Conservation (phyloP, 2,329 filamentous ascomycete species). For the Fusarium pseudocircinatum region DNA sequence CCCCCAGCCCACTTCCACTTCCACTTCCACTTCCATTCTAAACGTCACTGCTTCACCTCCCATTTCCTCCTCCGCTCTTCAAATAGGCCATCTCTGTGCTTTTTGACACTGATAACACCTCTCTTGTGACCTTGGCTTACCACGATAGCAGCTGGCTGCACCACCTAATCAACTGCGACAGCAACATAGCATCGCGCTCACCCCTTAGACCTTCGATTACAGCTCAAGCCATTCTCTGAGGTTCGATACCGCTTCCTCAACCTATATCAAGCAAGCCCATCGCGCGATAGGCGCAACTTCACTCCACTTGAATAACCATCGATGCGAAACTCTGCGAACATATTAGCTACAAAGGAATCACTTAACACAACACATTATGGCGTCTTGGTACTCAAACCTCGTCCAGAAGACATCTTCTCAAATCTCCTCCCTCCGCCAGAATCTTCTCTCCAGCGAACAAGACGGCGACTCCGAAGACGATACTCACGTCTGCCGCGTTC, state of each 20-base stretch:
- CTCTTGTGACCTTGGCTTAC: neutral
- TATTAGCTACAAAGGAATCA: neutral
- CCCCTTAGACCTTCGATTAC: neutral
- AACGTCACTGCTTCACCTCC: slow-evolving; percentile 41
- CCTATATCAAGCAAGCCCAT: neutral
- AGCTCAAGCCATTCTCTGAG: neutral
- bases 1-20: slow-evolving; percentile 19
- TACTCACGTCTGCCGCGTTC: slow-evolving; percentile 91
- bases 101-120: neutral
- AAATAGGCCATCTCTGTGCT: slow-evolving; percentile 9
- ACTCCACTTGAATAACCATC: neutral
- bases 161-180: neutral
- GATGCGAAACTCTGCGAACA: slow-evolving; percentile 3
- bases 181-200: neutral
- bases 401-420: slow-evolving; percentile 72
- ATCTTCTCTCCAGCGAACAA: slow-evolving; percentile 72
- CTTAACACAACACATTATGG: slow-evolving; percentile 58
- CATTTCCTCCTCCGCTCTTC: slow-evolving; percentile 22
- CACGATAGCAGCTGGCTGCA: slow-evolving; percentile 31
- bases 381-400: slow-evolving; percentile 83
- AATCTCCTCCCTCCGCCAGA: slow-evolving; percentile 72
- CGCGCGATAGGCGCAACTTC: slow-evolving; percentile 4
- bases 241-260: slow-evolving; percentile 1
- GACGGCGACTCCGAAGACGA: slow-evolving; percentile 86
- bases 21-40: slow-evolving; percentile 14